phyloP scores from a whole-genome alignment of 805 yeast genomes.

The Candida ponderosae region DNA sequence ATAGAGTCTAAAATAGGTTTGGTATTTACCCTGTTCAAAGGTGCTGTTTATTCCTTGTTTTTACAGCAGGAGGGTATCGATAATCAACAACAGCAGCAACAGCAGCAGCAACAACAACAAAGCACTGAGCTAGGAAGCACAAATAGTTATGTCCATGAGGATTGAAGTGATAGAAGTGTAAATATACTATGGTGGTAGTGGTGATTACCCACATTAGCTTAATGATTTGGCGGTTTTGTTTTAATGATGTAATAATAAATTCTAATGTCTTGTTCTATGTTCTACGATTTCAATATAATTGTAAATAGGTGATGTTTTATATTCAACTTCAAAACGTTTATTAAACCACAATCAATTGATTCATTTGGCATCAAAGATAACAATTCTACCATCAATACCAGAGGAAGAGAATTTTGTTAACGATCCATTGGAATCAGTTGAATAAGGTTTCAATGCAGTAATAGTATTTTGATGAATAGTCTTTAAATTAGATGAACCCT shows the following conservation, averaged over 20 bases:
- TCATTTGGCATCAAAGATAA: constrained; percentile 50
- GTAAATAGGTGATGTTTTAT: no score
- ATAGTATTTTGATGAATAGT: constrained; percentile 92
- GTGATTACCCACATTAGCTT: no score
- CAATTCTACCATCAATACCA: constrained; percentile 90
- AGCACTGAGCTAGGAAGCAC: not conserved
- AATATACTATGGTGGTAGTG: no score
- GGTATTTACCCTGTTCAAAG: constrained; percentile 59
- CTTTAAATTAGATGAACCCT: constrained; percentile 40
- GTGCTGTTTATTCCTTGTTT: constrained; percentile 61
- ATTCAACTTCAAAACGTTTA: no score
- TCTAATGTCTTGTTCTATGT: no score
- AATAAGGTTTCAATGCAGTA: constrained; percentile 50
- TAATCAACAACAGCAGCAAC: constrained; percentile 5
- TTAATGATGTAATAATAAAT: no score
- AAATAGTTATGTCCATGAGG: not conserved
- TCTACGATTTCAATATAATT: no score
- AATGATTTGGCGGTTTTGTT: no score
- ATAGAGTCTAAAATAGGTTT: constrained; percentile 58
- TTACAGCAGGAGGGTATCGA: constrained; percentile 35
- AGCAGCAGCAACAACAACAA: not conserved
- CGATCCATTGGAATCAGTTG: constrained; percentile 36
- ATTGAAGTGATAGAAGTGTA: not conserved
- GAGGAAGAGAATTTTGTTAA: constrained; percentile 61
- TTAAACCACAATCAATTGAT: not conserved